Evolutionary conservation across 2,329 filamentous ascomycete species (phyloP), one percentile per base, ranked within the genome.

Genomic region (Alternaria sp.): DNA sequence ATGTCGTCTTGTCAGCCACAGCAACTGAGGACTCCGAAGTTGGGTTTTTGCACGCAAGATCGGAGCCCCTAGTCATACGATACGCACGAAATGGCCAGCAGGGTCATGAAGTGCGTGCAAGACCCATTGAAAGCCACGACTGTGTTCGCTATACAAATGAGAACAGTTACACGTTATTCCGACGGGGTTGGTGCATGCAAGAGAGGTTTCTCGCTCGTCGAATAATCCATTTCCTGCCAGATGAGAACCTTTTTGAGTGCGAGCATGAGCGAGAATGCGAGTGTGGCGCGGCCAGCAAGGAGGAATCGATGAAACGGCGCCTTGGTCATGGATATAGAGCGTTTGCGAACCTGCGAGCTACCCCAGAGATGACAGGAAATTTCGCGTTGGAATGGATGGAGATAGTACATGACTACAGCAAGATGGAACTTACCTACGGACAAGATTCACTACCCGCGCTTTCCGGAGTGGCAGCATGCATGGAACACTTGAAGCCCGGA

Each of bases 301-400:
- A 46, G 25, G 0, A 1, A n/a, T n/a, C n/a, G 6, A 25, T 8
- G 12, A 5, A 3, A 2, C 21, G 10, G 6, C 4, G 4, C 12
- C 0, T 12, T 30, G 2, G 11, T 2, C 2, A 3, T 0, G 5
- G 5, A 14, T 33, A 33, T 2, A 7, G 5, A 3, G 4, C 3
- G 0, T 47, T 47, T 18, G 4, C 15, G 4, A 4, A 3, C 5
- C 14, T 47, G 9, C 45, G 21, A 11, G 45, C 23, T 6, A 5
- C 21, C 2, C 4, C 15, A 10, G 10, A 14, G 3, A 26, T 26
- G 21, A 18, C 14, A n/a, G 14, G 4, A 37, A 2, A 4, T 9
- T 37, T 37, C 15, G 33, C 6, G 7, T n/a, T 0, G 6, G 4
- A 37, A 4, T 37, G 33, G 33, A 4, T 37, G 33, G 9, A 49